A percentile compares a stretch with the other conserved stretches of the same genome.
Conservation (phyloP, 345 rosid genomes). For the Toxicodendron radicans region DNA sequence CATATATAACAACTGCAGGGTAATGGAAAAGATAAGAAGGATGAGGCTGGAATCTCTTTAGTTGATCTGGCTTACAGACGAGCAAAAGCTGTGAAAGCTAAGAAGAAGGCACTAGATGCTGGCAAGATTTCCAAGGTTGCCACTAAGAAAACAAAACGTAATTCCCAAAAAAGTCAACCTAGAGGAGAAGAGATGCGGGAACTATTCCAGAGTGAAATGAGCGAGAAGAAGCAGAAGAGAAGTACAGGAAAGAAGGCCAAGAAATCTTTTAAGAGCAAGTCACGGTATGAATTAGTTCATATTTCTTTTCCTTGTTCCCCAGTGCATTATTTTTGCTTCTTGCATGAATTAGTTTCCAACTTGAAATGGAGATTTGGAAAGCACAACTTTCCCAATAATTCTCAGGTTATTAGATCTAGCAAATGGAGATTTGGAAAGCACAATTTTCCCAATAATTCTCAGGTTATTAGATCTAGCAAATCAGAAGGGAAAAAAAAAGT, state of each 20-base stretch:
- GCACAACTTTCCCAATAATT: neutral
- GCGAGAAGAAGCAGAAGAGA: conserved; percentile 63
- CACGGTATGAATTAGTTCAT: conserved; percentile 52
- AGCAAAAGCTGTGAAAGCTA: conserved; percentile 86
- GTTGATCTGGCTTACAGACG: conserved; percentile 78
- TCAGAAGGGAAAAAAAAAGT: neutral
- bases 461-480: neutral
- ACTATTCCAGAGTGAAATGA: conserved; percentile 81
- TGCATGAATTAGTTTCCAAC: neutral
- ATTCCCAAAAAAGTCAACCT: conserved; percentile 49
- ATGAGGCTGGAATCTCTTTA: conserved; percentile 64
- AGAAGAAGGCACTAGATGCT: conserved; percentile 63
- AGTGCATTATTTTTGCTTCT: neutral
- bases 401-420: neutral
- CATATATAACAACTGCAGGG: conserved; percentile 30
- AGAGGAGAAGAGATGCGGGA: conserved; percentile 79
- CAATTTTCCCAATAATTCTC: neutral
- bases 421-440: neutral
- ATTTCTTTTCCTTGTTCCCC: conserved; percentile 2
- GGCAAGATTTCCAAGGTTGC: conserved; percentile 59
- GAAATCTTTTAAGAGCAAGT: conserved; percentile 89
- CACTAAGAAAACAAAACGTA: conserved; percentile 44
- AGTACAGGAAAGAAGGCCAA: conserved; percentile 50
- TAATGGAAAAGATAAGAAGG: conserved; percentile 53
- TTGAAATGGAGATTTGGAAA: neutral